Base-by-base conservation (phyloP, 2,329 filamentous ascomycete species). In the Colletotrichum sublineola region DNA sequence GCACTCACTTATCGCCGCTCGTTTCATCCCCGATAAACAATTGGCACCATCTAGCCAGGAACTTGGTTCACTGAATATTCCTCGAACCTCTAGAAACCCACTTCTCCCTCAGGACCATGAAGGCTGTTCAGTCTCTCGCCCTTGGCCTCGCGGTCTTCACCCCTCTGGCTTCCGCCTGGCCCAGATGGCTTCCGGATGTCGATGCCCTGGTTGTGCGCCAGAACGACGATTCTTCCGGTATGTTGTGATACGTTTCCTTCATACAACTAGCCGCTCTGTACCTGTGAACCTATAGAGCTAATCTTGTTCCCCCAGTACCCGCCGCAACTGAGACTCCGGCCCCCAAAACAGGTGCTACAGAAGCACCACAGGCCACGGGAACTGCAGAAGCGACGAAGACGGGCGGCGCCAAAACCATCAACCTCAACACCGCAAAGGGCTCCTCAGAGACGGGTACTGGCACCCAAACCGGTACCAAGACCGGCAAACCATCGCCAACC, bases 161-260 rank as follows among this genome's bases (percentile, higher is more conserved):
- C 24, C 83, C 86, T 20, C 75, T 88, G 31, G 84, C 85, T n/a
- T 84, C 87, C 66, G 88, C 85, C 68, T 90, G 88, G 89, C 86
- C 88, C 29, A 81, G 79, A 74, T 90, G 86, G 85, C 80, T 90
- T 48, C 88, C 88, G 24, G 84, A 87, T 15, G 60, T 85, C 46
- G 86, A 90, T 74, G 78, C 85, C 18, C 78, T 92, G 46, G 81
- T 91, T 52, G 88, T 87, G 62, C 84, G 87, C 72, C 82, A 84
- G 74, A 82, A 87, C 74, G 79, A 81, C 56, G 79, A 75, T 75
- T 75, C 66, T 40, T 71, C 69, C 42, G 68, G 76, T 68, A 75
- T 62, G 62, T 69, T 66, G 68, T 33, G 71, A 68, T 68, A 75
- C 60, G 73, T 69, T 56, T 29, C 46, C 60, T 46, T 18, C 20